phyloP scores from a whole-genome alignment of 2,329 filamentous ascomycete species.

The Tolypocladium paradoxum region DNA sequence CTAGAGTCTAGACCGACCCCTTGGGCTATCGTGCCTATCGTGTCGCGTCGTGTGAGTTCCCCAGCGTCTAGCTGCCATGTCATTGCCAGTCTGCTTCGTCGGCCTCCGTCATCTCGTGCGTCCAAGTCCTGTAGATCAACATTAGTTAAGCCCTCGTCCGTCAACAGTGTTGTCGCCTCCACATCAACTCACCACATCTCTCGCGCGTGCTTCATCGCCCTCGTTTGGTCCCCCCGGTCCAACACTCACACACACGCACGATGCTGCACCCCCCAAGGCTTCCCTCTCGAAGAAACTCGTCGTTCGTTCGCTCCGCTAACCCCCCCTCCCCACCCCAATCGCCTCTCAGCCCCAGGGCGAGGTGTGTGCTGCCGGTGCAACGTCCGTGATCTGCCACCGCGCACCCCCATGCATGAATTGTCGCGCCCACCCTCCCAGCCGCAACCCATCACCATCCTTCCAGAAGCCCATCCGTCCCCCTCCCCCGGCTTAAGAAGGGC shows the following conservation, averaged over 20 bases:
- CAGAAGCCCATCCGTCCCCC: conserved; percentile 1
- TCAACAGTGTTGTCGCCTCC: neutral
- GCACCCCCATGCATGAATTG: neutral
- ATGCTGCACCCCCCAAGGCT: neutral
- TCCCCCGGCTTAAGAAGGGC: conserved; percentile 2
- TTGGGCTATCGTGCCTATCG: too few relatives aligned
- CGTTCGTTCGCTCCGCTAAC: neutral
- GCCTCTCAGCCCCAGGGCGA: neutral
- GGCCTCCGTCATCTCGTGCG: neutral
- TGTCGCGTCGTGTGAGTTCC: neutral
- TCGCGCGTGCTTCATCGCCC: neutral
- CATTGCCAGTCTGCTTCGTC: neutral
- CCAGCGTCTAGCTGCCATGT: neutral
- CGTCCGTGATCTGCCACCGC: neutral
- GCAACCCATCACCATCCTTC: conserved; percentile 4
- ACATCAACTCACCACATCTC: neutral
- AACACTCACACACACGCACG: neutral
- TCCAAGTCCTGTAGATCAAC: neutral
- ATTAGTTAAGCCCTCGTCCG: neutral
- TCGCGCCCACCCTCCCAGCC: neutral
- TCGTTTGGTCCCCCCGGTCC: neutral
- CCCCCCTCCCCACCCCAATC: neutral
- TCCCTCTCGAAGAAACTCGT: neutral
- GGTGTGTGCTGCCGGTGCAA: neutral
- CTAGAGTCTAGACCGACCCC: too few relatives aligned